Evolutionary conservation across 2,329 filamentous ascomycete species (phyloP), one percentile per base, ranked within the genome.

Genomic region (Penicillium sp.): DNA sequence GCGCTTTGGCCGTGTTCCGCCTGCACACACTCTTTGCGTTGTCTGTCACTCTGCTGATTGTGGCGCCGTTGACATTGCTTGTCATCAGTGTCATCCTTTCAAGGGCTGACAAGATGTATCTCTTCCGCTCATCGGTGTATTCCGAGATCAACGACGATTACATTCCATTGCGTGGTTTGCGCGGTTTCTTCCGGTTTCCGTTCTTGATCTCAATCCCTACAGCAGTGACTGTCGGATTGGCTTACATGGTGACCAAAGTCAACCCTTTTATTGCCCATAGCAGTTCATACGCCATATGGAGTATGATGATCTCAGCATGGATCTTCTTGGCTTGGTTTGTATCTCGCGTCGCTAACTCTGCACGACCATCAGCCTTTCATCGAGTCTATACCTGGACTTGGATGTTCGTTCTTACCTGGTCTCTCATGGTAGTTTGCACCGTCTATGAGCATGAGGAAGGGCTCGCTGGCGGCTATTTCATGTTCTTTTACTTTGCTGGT

Each of bases 251-350:
- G 40, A 84, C 84, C 37, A 95, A 94, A 72, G 77, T 93, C 69
- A 97, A 97, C 69, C 92, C 93, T 1, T 83, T 90, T 66, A 91
- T 97, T 65, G 79, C 94, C n/a, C 94, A 97, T 76, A 92, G 90
- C 74, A 95, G 89, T 66, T 82, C 87, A 46, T 97, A 94, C 71
- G 82, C 89, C 5, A 88, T 97, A 68, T 96, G 92, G 90, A 85
- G 85, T 29, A 95, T 95, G 87, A 89, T 92, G 77, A 69, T 93
- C 0, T 89, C 89, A 0, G 80, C 90, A 1, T 96, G 92, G 80
- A 85, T 94, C 67, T 86, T 89, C 57, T 73, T 87, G 20, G 87
- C 91, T 44, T 97, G 93, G 93, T 87, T 91, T 61, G 80, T 95
- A 35, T 86, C 91, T 66, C 84, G 88, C 18, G 87, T 89, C 2